These are phyloP conservation scores for Porcisia deanei DNA, from an alignment of 208 protist species.

Conservation along the genomic window DNA sequence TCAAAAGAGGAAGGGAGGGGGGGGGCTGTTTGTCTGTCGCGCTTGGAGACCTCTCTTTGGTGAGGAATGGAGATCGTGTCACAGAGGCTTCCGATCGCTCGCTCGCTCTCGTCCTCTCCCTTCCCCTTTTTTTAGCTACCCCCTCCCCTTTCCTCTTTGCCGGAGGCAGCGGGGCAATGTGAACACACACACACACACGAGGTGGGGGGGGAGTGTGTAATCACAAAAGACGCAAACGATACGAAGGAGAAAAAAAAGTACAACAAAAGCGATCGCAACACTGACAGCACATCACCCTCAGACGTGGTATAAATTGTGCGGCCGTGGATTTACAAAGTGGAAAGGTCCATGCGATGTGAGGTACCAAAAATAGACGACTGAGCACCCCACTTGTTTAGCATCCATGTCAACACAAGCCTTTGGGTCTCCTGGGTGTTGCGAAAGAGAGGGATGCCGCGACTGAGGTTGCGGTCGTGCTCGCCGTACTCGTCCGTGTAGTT, in stretches of 20 bases:
- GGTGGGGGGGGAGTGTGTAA: no score
- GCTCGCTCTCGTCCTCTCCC: no score
- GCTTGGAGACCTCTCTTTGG: no score
- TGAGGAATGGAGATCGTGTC: no score
- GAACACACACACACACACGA: no score
- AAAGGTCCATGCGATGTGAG: constrained; percentile 27
- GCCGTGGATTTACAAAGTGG: constrained; percentile 20
- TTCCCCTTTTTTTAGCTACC: no score
- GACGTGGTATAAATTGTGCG: background rate
- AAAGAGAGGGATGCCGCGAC: constrained; percentile 34
- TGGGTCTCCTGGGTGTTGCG: constrained; percentile 32
- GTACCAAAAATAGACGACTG: constrained; percentile 51
- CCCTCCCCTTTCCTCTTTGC: no score
- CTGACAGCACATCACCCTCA: background rate
- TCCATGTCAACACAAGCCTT: constrained; percentile 53
- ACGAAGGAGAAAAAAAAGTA: background rate
- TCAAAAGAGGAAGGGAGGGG: no score
- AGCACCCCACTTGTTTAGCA: constrained; percentile 64
- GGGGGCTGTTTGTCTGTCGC: no score
- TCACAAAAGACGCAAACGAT: no score
- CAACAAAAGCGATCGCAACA: background rate
- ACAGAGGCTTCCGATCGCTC: no score
- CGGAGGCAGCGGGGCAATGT: no score
- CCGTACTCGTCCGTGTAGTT: constrained; percentile 78
- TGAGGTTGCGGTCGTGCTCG: constrained; percentile 37